Evolutionary conservation across 305 asterid genomes (phyloP), one percentile per base, ranked within the genome.

Genomic region (Withania somnifera): DNA sequence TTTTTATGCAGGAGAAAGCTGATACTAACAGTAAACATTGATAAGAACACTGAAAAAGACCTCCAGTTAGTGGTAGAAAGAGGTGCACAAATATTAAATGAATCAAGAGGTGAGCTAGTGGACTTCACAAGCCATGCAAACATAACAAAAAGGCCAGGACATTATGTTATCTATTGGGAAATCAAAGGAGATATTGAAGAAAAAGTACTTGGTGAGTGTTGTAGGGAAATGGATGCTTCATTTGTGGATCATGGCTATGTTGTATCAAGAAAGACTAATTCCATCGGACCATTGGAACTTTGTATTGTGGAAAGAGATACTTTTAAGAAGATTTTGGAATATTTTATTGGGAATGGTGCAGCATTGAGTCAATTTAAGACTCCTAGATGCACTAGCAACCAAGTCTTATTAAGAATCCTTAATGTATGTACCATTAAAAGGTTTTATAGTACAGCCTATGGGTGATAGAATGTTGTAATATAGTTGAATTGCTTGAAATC

Each of bases 121-220:
- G 98, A 93, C 53, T 93, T 93, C 90, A 93, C 98, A 7, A 93
- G 98, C 89, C 94, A 90, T 50, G 97, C 98, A 22, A 64, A 90
- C 53, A 77, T 91, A 30, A 78, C 85, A 9, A 85, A 84, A 24
- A 91, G 86, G 22, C 97, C 97, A 22, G 98, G 97, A 0, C 98
- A 92, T 78, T 92, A 93, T 84, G 84, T 89, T 13, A 89, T 93
- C 64, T 93, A 92, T 77, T 92, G 97, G 97, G 97, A 92, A 69
- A 87, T 92, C 82, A 80, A 88, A 22, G 97, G 97, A 0, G 93
- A 92, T 6, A 90, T 85, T 4, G 95, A 91, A 28, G 97, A 92
- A n/a, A 51, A 83, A 13, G 53, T 91, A 1, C 82, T 93, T 0
- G 78, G 82, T 26, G 92, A 92, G 73, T 93, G 98, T 36, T 93